Conservation (phyloP, 2,329 filamentous ascomycete species). For the Nigrospora oryzae region DNA sequence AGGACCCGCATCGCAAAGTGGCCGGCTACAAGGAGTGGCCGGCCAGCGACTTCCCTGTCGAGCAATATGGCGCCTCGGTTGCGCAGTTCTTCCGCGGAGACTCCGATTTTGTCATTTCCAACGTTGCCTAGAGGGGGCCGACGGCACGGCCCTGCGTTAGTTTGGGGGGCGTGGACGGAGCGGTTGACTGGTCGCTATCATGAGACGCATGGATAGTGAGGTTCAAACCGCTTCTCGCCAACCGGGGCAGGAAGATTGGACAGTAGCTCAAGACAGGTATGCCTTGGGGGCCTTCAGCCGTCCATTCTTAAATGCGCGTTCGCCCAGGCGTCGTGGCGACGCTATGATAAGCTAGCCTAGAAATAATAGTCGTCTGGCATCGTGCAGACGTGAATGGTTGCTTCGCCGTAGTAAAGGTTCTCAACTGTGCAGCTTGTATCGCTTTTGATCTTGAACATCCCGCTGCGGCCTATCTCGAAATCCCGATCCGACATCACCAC, state of each 20-base stretch:
- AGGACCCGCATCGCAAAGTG: background rate
- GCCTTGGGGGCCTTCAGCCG: background rate
- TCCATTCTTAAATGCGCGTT: too few species aligned
- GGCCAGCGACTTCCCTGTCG: background rate
- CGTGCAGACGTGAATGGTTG: conserved; percentile 29
- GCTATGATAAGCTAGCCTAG: background rate
- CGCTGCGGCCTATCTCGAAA: conserved; percentile 32
- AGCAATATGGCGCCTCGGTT: conserved; percentile 5
- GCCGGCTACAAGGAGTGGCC: conserved; percentile 2
- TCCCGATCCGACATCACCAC: conserved; percentile 25
- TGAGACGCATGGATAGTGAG: too few species aligned
- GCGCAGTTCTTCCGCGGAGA: conserved; percentile 13
- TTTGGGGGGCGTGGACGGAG: too few species aligned
- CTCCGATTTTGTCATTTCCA: conserved; percentile 11
- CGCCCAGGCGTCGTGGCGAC: background rate
- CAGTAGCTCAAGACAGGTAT: background rate
- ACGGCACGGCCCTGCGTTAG: background rate
- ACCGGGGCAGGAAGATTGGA: background rate
- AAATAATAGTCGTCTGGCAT: conserved; percentile 7
- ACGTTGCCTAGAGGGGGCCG: conserved; percentile 3
- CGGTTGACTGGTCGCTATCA: too few species aligned
- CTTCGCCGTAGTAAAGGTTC: conserved; percentile 36
- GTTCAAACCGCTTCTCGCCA: too few species aligned
- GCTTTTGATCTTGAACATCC: conserved; percentile 33
- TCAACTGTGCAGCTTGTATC: conserved; percentile 26